Evolutionary conservation across 1,139 yeast species (phyloP).

Genomic region (Lodderomyces pseudojiufengensis): DNA sequence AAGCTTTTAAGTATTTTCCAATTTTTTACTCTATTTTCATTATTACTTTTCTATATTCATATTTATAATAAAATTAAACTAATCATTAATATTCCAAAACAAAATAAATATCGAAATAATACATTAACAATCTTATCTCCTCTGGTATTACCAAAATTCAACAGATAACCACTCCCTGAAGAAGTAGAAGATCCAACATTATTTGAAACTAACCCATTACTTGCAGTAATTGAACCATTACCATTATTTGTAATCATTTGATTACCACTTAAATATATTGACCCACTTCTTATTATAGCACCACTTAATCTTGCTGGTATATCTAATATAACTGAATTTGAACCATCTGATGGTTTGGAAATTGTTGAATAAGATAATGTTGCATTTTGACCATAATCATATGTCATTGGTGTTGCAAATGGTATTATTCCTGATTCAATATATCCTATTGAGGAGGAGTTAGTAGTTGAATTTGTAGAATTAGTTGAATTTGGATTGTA

Average conservation of each 20-base stretch:
- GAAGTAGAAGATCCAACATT: constrained; percentile 2
- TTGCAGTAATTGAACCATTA: constrained; percentile 3
- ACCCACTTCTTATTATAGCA: constrained; percentile 29
- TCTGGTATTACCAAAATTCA: too few relatives aligned
- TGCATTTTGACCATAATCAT: constrained; percentile 1
- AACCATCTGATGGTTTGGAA: constrained; percentile 10
- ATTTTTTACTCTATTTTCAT: background rate
- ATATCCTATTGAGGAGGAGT: constrained; percentile 19
- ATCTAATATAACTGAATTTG: constrained; percentile 16
- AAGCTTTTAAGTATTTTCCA: too few relatives aligned
- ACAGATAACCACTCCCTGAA: background rate
- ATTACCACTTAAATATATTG: constrained; percentile 23
- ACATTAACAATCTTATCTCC: too few relatives aligned
- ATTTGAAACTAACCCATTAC: constrained; percentile 4
- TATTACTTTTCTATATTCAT: background rate
- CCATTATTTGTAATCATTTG: constrained; percentile 1
- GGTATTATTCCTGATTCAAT: constrained; percentile 36
- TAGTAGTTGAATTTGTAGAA: background rate
- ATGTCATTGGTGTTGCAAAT: constrained; percentile 26
- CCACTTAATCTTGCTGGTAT: constrained; percentile 39
- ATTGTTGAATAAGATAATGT: constrained; percentile 14
- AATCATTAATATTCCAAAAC: background rate
- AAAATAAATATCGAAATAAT: too few relatives aligned
- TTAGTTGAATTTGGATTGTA: background rate
- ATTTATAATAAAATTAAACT: background rate